Base-by-base conservation (phyloP, 306 rosid species). In the Sicyos edulis region DNA sequence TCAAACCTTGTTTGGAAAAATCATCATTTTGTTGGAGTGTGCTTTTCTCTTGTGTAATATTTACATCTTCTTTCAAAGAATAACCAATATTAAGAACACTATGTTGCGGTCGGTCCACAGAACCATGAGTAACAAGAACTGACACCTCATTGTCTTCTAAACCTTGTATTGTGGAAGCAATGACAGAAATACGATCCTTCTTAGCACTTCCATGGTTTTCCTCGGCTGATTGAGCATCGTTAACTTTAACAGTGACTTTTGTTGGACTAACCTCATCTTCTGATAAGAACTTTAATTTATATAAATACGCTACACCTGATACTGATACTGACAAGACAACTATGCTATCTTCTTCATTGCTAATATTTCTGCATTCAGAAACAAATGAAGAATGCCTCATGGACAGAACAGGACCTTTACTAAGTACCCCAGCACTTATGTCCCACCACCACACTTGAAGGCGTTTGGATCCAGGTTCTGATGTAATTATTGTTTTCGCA, bases 391-490 rank as follows among this genome's bases (percentile, higher is more conserved):
- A 21, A 76, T 86, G 88, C 78, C 77, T 82, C 78, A 76, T 37
- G 64, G 83, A 77, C 61, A 84, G 85, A 24, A 70, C 75, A 70
- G 91, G 85, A 74, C 85, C 88, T 71, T 64, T 59, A 74, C 71
- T 76, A 67, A 82, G 68, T 20, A 58, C 80, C 73, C 80, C 80
- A 37, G 80, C 71, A 72, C 72, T 80, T 55, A 81, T 21, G 75
- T 86, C 85, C 44, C 83, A 80, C 73, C 80, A 77, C 91, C 91
- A 86, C 65, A 86, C 83, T 80, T 84, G 80, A 75, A 86, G 76
- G 78, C 80, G 72, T 75, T 84, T 80, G 74, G 63, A 75, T 65
- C 75, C 86, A 71, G 72, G 47, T 70, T 81, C 86, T 51, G 81
- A 78, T 60, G 91, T 82, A 66, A 84, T 77, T 74, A 86, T 45